Conservation (phyloP, 2,329 filamentous ascomycete species). For the Aspergillus neotritici region DNA sequence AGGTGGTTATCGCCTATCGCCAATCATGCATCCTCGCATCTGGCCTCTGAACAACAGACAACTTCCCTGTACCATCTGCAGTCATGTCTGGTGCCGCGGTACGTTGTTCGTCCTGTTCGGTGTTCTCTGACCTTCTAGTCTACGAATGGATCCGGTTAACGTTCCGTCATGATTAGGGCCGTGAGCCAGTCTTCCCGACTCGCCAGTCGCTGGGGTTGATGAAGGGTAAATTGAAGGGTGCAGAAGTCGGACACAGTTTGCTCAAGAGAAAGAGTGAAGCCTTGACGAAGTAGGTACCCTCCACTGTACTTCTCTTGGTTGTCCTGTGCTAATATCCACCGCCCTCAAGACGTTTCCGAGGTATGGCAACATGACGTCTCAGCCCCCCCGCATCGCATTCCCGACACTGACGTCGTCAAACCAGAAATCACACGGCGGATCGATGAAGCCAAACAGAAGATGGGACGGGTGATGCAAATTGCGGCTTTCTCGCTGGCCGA, state of each 20-base stretch:
- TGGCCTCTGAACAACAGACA: constrained; percentile 9
- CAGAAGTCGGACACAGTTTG: constrained; percentile 84
- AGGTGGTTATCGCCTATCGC: constrained; percentile 24
- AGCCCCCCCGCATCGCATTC: constrained; percentile 18
- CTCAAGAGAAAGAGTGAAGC: constrained; percentile 98
- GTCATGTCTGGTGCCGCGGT: constrained; percentile 35
- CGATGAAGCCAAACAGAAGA: constrained; percentile 98
- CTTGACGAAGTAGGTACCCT: constrained; percentile 72
- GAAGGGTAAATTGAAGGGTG: constrained; percentile 96
- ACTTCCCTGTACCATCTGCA: constrained; percentile 6
- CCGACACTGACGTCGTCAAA: constrained; percentile 20
- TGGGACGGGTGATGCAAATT: constrained; percentile 99
- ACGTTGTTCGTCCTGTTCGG: not conserved
- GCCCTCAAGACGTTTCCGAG: constrained; percentile 72
- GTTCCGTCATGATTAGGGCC: constrained; percentile 56
- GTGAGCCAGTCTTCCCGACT: constrained; percentile 95
- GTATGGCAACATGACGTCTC: constrained; percentile 44
- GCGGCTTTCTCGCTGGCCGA: constrained; percentile 96
- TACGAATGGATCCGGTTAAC: constrained; percentile 12
- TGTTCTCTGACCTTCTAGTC: not conserved
- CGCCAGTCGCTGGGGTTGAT: constrained; percentile 94
- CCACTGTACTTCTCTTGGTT: not conserved
- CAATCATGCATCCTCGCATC: constrained; percentile 14
- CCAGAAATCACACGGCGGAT: constrained; percentile 92
- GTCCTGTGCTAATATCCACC: constrained; percentile 16